A percentile compares a stretch with the other conserved stretches of the same genome.
Evolutionary conservation across 192 early-diverging fungal species (phyloP).

Genomic region (Gigaspora rosea): DNA sequence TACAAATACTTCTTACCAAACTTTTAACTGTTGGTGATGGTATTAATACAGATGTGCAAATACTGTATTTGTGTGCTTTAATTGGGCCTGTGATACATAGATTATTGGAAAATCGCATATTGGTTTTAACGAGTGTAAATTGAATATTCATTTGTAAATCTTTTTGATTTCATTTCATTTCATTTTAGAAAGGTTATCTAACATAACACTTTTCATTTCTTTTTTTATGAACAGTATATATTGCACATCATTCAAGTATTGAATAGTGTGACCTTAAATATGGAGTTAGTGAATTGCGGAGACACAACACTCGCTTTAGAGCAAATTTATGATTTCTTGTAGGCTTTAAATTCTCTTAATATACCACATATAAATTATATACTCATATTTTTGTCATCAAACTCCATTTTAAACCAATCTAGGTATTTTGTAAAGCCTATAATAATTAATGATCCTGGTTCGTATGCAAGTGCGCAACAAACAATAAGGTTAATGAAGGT

Average conservation of each 20-base stretch:
- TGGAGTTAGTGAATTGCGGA: conserved; percentile 5
- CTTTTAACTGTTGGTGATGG: conserved; percentile 22
- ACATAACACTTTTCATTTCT: background rate
- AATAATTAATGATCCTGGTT: background rate
- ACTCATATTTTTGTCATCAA: background rate
- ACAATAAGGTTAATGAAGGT: conserved; percentile 15
- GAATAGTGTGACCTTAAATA: conserved; percentile 7
- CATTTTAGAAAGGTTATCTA: background rate
- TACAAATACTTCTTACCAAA: conserved; percentile 34
- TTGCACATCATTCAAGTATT: conserved; percentile 8
- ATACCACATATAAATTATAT: background rate
- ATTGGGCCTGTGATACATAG: conserved; percentile 73
- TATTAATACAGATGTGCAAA: conserved; percentile 67
- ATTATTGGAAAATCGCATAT: conserved; percentile 50
- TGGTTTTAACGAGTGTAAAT: background rate
- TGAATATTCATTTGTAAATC: background rate
- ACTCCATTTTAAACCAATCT: background rate
- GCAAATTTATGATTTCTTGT: conserved; percentile 34
- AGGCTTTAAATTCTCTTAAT: background rate
- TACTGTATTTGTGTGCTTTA: conserved; percentile 70
- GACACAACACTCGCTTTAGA: conserved; percentile 25
- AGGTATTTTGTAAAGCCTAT: conserved; percentile 23
- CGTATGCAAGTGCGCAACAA: background rate
- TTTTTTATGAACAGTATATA: conserved; percentile 11
- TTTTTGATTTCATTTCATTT: background rate